These are phyloP conservation scores for Cyberlindnera petersonii DNA, from an alignment of 805 yeast species.

Conservation along the genomic window DNA sequence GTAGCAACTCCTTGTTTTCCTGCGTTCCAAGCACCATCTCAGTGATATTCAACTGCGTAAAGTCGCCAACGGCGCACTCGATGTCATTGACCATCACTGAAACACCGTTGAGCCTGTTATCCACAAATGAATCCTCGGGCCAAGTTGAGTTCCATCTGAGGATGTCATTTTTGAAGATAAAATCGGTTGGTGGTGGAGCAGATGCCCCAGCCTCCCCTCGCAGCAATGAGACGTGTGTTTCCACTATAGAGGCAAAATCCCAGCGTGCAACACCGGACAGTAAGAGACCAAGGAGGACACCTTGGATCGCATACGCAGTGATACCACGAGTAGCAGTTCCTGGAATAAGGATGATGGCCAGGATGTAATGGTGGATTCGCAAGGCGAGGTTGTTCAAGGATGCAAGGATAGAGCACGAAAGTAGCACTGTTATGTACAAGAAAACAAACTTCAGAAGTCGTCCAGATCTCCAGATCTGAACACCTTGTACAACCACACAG, in stretches of 20 bases:
- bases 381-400: constrained; percentile 64
- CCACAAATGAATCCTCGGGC: constrained; percentile 6
- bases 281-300: constrained; percentile 74
- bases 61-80: constrained; percentile 63
- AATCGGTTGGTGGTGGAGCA: constrained; percentile 46
- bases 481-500: constrained; percentile 71
- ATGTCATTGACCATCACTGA: constrained; percentile 76
- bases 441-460: constrained; percentile 54
- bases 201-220: constrained; percentile 69
- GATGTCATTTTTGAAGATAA: constrained; percentile 23
- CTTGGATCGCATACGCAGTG: constrained; percentile 74
- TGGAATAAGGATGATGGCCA: constrained; percentile 74
- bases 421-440: constrained; percentile 46
- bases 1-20: constrained; percentile 24
- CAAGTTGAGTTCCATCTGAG: constrained; percentile 27
- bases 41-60: constrained; percentile 41
- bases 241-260: constrained; percentile 90
- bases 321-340: constrained; percentile 77
- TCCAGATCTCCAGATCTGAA: constrained; percentile 75
- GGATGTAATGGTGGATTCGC: constrained; percentile 76
- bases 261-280: constrained; percentile 85
- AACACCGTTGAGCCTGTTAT: constrained; percentile 34
- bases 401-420: constrained; percentile 42
- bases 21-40: constrained; percentile 33
- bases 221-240: constrained; percentile 60